Evolutionary conservation across 2,329 filamentous ascomycete species (phyloP).

Genomic region (Aspergillus fischeri): DNA sequence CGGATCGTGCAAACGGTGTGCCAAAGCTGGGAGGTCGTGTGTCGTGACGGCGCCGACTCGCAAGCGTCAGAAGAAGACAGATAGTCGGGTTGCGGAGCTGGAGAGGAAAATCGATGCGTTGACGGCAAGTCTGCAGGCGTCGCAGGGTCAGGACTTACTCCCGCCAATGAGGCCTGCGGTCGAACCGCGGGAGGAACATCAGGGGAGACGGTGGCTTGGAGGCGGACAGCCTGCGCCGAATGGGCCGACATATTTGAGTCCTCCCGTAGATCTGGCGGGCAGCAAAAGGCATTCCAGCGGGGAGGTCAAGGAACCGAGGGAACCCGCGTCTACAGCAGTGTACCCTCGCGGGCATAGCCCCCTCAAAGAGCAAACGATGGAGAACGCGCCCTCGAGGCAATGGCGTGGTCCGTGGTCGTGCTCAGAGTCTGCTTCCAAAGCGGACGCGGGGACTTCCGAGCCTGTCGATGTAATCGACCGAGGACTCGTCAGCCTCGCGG

Average conservation of each 20-base stretch:
- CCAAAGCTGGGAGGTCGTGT: slow-evolving; percentile 73
- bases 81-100: slow-evolving; percentile 81
- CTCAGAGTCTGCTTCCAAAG: slow-evolving; percentile 11
- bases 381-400: slow-evolving; percentile 11
- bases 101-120: slow-evolving; percentile 90
- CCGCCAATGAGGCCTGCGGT: slow-evolving; percentile 13
- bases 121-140: slow-evolving; percentile 71
- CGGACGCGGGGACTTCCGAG: slow-evolving; percentile 18
- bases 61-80: slow-evolving; percentile 88
- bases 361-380: slow-evolving; percentile 17
- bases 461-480: slow-evolving; percentile 48
- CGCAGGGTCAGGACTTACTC: slow-evolving; percentile 24
- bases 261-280: slow-evolving; percentile 14
- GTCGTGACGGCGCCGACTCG: slow-evolving; percentile 69
- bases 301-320: slow-evolving; percentile 21
- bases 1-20: slow-evolving; percentile 69
- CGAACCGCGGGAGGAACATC: slow-evolving; percentile 36
- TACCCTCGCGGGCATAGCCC: slow-evolving; percentile 12
- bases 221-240: slow-evolving; percentile 8
- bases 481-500: slow-evolving; percentile 48
- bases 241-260: slow-evolving; percentile 1
- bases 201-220: slow-evolving; percentile 31
- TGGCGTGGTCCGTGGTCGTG: slow-evolving; percentile 21
- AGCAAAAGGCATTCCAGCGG: slow-evolving; percentile 30
- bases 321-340: neutral